A percentile compares a stretch with the other conserved stretches of the same genome.
These are phyloP conservation scores for Meyerozyma athensensis DNA, from an alignment of 1,139 yeast genomes.

Conservation along the genomic window DNA sequence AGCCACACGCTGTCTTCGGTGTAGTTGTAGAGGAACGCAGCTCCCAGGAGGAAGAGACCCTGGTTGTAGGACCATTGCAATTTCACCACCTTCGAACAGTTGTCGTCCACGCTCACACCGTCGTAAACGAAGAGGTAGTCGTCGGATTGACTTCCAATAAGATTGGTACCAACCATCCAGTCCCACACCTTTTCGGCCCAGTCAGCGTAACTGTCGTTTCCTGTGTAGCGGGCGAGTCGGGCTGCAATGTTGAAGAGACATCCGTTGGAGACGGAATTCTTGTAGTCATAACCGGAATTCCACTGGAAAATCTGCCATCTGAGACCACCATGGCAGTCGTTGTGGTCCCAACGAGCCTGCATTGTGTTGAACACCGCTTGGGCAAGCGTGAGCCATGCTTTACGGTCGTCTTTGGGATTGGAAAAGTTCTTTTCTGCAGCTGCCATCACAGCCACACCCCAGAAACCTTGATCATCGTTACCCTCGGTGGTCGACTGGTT, in stretches of 20 bases:
- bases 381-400: slow-evolving; percentile 59
- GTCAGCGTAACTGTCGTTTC: slow-evolving; percentile 55
- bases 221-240: slow-evolving; percentile 68
- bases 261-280: slow-evolving; percentile 75
- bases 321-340: slow-evolving; percentile 67
- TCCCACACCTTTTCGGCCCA: slow-evolving; percentile 66
- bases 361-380: slow-evolving; percentile 76
- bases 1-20: slow-evolving; percentile 60
- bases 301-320: slow-evolving; percentile 83
- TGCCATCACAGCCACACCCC: slow-evolving; percentile 81
- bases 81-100: slow-evolving; percentile 52
- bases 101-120: slow-evolving; percentile 58
- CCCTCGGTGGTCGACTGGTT: slow-evolving; percentile 79
- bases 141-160: slow-evolving; percentile 18
- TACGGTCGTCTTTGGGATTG: slow-evolving; percentile 41
- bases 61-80: slow-evolving; percentile 76
- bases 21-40: slow-evolving; percentile 64
- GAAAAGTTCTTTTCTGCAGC: slow-evolving; percentile 81
- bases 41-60: slow-evolving; percentile 68
- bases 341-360: slow-evolving; percentile 69
- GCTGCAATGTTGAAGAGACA: slow-evolving; percentile 76
- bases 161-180: slow-evolving; percentile 48
- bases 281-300: slow-evolving; percentile 74
- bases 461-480: slow-evolving; percentile 88
- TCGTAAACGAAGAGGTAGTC: slow-evolving; percentile 53